Percentiles rank a stretch among this genome's conserved stretches.
Evolutionary conservation across 768 basidiomycete genomes (phyloP).

Genomic region (Termitomyces sp.): DNA sequence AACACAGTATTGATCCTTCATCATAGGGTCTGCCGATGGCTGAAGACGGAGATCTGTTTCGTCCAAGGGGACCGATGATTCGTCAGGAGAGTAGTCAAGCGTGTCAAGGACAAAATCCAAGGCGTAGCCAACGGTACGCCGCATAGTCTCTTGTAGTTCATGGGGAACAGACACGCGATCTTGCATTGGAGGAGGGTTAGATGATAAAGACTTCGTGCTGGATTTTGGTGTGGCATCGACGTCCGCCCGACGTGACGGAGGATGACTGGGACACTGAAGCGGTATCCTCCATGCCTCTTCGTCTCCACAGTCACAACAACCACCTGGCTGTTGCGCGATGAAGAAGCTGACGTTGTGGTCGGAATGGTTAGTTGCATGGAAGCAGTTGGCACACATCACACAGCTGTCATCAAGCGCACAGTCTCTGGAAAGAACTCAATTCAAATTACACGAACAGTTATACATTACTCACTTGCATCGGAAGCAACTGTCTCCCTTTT

Average conservation of each 20-base stretch:
- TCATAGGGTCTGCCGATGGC: constrained; percentile 72
- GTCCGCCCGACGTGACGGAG: constrained; percentile 33
- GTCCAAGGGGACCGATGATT: constrained; percentile 57
- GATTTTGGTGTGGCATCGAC: constrained; percentile 35
- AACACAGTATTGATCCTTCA: constrained; percentile 74
- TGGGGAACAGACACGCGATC: constrained; percentile 51
- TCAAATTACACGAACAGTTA: not conserved
- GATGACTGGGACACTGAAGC: constrained; percentile 72
- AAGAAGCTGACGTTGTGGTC: constrained; percentile 93
- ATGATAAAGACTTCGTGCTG: constrained; percentile 32
- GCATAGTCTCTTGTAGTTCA: constrained; percentile 71
- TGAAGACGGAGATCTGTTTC: constrained; percentile 70
- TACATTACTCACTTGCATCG: constrained; percentile 75
- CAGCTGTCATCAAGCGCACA: constrained; percentile 88
- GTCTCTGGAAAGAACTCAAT: constrained; percentile 48
- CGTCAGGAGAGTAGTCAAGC: constrained; percentile 77
- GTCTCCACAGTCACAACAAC: constrained; percentile 95
- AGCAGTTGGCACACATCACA: constrained; percentile 87
- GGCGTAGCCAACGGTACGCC: constrained; percentile 66
- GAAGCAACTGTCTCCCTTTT: constrained; percentile 89
- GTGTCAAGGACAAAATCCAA: constrained; percentile 82
- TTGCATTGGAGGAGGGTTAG: constrained; percentile 54
- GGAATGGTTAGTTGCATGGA: constrained; percentile 79
- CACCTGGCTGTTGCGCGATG: constrained; percentile 85
- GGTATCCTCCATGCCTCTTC: constrained; percentile 75